A percentile compares a stretch with the other conserved stretches of the same genome.
These are phyloP conservation scores for Prototheca cutis DNA, from an alignment of 163 green algal species.

Conservation along the genomic window DNA sequence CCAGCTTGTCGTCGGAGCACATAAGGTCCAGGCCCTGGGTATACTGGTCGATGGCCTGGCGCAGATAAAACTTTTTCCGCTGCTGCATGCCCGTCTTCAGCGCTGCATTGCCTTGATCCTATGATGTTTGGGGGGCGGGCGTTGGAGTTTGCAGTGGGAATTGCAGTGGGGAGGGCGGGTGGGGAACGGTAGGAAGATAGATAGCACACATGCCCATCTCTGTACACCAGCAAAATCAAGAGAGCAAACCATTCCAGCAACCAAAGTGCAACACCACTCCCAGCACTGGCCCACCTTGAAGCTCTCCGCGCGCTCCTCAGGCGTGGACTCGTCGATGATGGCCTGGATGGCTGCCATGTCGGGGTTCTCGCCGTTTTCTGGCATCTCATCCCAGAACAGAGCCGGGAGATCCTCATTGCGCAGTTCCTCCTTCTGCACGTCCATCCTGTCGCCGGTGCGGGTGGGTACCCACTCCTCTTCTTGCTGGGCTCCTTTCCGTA, in stretches of 20 bases:
- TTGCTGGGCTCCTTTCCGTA: no score
- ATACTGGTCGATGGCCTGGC: slow-evolving; percentile 69
- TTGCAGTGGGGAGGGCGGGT: no score
- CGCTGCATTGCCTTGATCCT: slow-evolving; percentile 74
- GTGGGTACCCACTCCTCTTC: no score
- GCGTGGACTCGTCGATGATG: slow-evolving; percentile 60
- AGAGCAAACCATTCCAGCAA: background rate
- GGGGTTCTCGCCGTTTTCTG: slow-evolving; percentile 52
- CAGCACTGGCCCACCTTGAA: slow-evolving; percentile 53
- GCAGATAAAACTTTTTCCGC: slow-evolving; percentile 68
- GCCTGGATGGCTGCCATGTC: slow-evolving; percentile 59
- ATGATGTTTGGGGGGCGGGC: background rate
- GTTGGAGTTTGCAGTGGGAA: no score
- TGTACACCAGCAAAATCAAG: no score
- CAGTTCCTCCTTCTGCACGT: background rate
- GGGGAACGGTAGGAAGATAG: no score
- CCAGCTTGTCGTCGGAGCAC: slow-evolving; percentile 27
- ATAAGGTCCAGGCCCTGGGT: slow-evolving; percentile 41
- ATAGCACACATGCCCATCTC: no score
- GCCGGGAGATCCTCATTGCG: slow-evolving; percentile 26
- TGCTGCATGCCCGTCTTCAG: slow-evolving; percentile 52
- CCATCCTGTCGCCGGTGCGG: no score
- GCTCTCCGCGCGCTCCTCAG: slow-evolving; percentile 59
- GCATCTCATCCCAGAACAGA: slow-evolving; percentile 52
- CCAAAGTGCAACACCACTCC: background rate